Evolutionary conservation across 129 eudicot genomes (phyloP).

Genomic region (Centaurea solstitialis): DNA sequence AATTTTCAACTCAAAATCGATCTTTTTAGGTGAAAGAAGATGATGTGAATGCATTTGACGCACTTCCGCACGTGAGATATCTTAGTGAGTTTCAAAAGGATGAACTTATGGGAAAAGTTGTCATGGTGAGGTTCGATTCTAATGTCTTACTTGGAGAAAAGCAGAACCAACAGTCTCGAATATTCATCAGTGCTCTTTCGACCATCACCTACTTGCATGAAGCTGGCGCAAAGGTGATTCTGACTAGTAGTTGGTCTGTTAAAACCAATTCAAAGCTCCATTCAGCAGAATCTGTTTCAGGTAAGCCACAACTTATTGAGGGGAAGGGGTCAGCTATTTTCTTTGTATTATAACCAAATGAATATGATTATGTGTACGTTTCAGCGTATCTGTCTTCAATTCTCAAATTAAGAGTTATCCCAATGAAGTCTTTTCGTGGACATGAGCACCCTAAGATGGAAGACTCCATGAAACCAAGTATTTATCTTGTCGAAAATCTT

Average conservation of each 20-base stretch:
- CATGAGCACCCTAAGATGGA: constrained; percentile 26
- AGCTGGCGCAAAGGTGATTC: constrained; percentile 67
- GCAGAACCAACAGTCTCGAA: constrained; percentile 37
- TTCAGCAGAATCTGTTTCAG: constrained; percentile 56
- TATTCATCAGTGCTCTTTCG: constrained; percentile 30
- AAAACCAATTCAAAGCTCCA: constrained; percentile 40
- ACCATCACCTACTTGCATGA: constrained; percentile 58
- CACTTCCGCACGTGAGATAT: constrained; percentile 61
- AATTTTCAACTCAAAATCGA: background rate
- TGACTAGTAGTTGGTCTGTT: constrained; percentile 60
- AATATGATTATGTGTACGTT: constrained; percentile 7
- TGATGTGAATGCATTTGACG: constrained; percentile 29
- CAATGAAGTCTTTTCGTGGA: constrained; percentile 32
- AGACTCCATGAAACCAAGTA: constrained; percentile 17
- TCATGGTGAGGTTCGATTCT: constrained; percentile 76
- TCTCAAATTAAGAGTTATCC: constrained; percentile 58
- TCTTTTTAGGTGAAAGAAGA: constrained; percentile 39
- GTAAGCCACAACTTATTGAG: constrained; percentile 24
- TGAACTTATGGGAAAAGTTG: constrained; percentile 56
- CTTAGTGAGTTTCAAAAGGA: constrained; percentile 57
- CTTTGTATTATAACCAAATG: background rate
- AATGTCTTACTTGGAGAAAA: constrained; percentile 40
- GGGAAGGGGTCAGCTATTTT: background rate
- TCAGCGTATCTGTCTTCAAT: constrained; percentile 59
- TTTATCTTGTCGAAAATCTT: constrained; percentile 68